Percentiles rank a stretch among this genome's conserved stretches.
Evolutionary conservation across 208 protist genomes (phyloP).

Genomic region (Leishmania aethiopica): DNA sequence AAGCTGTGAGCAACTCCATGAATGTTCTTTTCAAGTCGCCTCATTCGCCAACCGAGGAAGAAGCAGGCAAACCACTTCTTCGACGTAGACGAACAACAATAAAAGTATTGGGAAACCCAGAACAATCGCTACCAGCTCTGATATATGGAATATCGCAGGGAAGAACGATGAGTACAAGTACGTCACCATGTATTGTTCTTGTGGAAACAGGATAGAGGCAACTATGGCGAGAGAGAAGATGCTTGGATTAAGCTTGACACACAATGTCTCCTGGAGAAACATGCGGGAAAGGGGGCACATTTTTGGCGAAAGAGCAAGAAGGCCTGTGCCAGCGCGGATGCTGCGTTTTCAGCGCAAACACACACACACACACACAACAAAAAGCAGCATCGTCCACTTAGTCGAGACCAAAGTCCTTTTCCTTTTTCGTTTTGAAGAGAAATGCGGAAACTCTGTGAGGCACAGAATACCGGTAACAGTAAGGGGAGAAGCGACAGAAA

Average conservation of each 20-base stretch:
- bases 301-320: neutral
- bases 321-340: no score
- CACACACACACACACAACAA: no score
- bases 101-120: neutral
- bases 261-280: neutral
- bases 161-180: neutral
- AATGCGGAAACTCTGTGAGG: neutral
- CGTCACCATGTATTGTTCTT: neutral
- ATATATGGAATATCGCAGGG: neutral
- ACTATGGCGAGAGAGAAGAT: neutral
- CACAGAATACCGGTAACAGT: neutral
- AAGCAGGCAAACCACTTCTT: neutral
- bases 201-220: neutral
- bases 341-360: neutral
- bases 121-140: neutral
- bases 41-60: neutral
- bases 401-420: neutral
- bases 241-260: neutral
- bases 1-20: neutral
- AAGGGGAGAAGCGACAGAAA: neutral
- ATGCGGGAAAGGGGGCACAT: neutral
- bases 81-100: neutral
- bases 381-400: neutral
- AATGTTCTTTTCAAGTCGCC: neutral
- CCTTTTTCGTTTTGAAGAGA: neutral